Conservation (phyloP, 179 eudicot species). For the Camellia oleifera region DNA sequence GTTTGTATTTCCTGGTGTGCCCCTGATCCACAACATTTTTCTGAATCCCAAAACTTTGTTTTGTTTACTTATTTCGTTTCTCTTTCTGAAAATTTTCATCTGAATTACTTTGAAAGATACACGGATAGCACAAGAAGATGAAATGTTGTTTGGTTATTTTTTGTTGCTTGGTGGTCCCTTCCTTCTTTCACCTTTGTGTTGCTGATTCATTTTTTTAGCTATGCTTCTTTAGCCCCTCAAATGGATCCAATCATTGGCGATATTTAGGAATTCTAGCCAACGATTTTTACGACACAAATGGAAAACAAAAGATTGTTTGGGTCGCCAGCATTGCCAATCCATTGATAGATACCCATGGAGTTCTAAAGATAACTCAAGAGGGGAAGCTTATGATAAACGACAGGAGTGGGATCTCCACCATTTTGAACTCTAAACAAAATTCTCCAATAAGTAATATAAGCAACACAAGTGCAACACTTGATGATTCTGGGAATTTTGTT, state of each 20-base stretch:
- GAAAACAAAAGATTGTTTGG: background rate
- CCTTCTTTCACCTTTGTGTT: too few relatives aligned
- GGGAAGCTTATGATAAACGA: background rate
- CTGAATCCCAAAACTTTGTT: too few relatives aligned
- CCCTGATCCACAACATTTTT: too few relatives aligned
- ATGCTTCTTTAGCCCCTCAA: background rate
- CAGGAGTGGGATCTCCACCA: too few relatives aligned
- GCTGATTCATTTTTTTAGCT: too few relatives aligned
- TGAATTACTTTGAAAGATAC: too few relatives aligned
- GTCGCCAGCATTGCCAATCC: background rate
- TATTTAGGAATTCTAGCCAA: background rate
- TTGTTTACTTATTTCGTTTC: too few relatives aligned
- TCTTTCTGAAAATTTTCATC: too few relatives aligned
- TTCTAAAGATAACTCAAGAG: background rate
- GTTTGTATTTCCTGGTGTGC: too few relatives aligned
- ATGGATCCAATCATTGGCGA: background rate
- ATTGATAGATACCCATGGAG: background rate
- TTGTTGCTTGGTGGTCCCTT: too few relatives aligned
- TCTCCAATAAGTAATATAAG: background rate
- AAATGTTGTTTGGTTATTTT: too few relatives aligned
- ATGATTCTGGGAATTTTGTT: constrained; percentile 7
- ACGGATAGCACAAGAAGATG: too few relatives aligned
- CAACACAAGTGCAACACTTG: background rate
- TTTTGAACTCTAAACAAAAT: background rate
- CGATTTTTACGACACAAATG: background rate